Conservation (phyloP, 176 grass and related monocot species). For the Neostapfia colusana region DNA sequence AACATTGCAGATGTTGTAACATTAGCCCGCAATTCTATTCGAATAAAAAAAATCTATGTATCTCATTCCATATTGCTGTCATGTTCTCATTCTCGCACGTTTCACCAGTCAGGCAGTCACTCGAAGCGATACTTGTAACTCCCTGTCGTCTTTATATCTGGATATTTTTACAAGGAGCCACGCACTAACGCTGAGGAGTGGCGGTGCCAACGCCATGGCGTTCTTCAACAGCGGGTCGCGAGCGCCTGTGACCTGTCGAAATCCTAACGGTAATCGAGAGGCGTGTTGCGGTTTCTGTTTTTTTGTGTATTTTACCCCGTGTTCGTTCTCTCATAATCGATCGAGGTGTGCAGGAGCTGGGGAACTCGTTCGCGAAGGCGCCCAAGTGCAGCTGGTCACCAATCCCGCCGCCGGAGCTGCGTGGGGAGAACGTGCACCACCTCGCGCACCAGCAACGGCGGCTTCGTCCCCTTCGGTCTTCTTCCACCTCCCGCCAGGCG, state of each 20-base stretch:
- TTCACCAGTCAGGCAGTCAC: too few relatives aligned
- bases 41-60: constrained; percentile 4
- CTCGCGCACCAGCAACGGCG: constrained; percentile 88
- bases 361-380: constrained; percentile 47
- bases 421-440: constrained; percentile 66
- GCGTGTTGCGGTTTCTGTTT: constrained; percentile 31
- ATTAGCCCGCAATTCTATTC: neutral
- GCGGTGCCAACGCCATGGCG: constrained; percentile 49
- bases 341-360: constrained; percentile 50
- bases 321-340: neutral
- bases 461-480: constrained; percentile 83
- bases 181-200: neutral
- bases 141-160: neutral
- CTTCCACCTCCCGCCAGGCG: neutral
- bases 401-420: constrained; percentile 78
- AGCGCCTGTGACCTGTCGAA: constrained; percentile 46
- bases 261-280: constrained; percentile 71
- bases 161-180: constrained; percentile 24
- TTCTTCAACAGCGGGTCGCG: constrained; percentile 71
- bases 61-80: constrained; percentile 6
- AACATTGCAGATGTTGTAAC: constrained; percentile 31
- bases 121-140: constrained; percentile 27
- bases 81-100: constrained; percentile 20
- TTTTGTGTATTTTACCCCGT: neutral
- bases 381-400: constrained; percentile 80